Evolutionary conservation across 78 protist species (phyloP), one percentile per base, ranked within the genome.

Genomic region (Dictyostelium brefeldianum): DNA sequence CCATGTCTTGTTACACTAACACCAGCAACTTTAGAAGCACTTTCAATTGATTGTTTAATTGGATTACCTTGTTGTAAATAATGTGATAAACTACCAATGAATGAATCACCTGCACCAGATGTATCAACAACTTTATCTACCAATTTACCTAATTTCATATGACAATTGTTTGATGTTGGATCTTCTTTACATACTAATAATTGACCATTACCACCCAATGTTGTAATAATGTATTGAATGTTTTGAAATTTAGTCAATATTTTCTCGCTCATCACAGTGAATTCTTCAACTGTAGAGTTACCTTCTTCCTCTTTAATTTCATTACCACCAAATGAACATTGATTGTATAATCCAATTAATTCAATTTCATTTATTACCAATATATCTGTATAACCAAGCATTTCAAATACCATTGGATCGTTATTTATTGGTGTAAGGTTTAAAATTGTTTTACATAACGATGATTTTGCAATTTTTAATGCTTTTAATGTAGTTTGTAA

Each of bases 71-170:
- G 12, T 2, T 25, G 8, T 5, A 91, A 69, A 46, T 69, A 91
- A 43, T 80, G 84, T 12, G 84, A 90, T 11, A 91, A 53, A 46
- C 83, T 54, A n/a, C 95, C 95, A 15, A 81, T 81, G 27, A 91
- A 91, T 5, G 59, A 27, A 27, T 91, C 95, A 67, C 95, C 95
- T 25, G 95, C 95, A 78, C 95, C 95, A 17, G 95, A 81, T 0
- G 95, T 91, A 25, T 91, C 95, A 1, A 91, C 90, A 50, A 54
- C 92, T n/a, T 54, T 29, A 48, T 47, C 80, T 22, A 43, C 46
- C 43, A 36, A 3, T 43, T 57, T 41, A 7, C n/a, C 29, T 43
- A 53, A 80, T 71, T 51, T 36, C 17, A 73, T 78, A 6, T 22
- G 50, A 27, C 51, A 54, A 9, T 48, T 22, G 10, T 75, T n/a